Percentiles rank a stretch among this genome's conserved stretches.
Evolutionary conservation across 495 filamentous ascomycete species (phyloP).

Genomic region (Penicillium odoratum): DNA sequence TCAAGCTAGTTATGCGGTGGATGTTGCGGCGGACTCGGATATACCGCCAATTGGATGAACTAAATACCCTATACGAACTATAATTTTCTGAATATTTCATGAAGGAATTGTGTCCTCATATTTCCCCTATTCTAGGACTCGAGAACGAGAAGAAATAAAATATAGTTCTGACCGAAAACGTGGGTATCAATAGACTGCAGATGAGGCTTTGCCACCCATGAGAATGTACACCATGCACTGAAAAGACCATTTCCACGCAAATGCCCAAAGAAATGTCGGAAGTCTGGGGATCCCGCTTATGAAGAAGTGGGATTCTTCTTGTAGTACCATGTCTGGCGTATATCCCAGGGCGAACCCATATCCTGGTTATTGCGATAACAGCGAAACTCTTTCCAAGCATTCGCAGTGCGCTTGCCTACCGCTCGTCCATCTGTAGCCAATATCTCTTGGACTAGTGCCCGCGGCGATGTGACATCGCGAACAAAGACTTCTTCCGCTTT

Average conservation of each 20-base stretch:
- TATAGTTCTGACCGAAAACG: neutral
- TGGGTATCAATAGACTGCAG: neutral
- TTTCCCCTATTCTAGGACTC: neutral
- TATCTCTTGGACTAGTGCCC: constrained; percentile 36
- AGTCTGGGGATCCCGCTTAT: neutral
- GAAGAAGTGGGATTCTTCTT: constrained; percentile 12
- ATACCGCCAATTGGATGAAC: constrained; percentile 6
- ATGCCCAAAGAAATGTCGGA: neutral
- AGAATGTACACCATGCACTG: neutral
- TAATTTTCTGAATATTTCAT: neutral
- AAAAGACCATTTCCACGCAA: neutral
- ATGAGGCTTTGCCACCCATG: neutral
- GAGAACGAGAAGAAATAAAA: no score
- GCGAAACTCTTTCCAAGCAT: constrained; percentile 55
- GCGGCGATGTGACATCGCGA: constrained; percentile 30
- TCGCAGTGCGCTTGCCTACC: constrained; percentile 37
- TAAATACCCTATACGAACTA: neutral
- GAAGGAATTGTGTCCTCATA: neutral
- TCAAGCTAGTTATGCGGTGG: constrained; percentile 80
- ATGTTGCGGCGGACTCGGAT: constrained; percentile 57
- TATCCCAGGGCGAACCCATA: constrained; percentile 55
- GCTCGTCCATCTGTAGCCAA: constrained; percentile 41
- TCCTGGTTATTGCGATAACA: constrained; percentile 55
- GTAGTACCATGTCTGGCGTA: constrained; percentile 47
- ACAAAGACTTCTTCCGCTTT: constrained; percentile 20